Evolutionary conservation across 768 basidiomycete genomes (phyloP).

Genomic region (Sarcomyxa edulis): DNA sequence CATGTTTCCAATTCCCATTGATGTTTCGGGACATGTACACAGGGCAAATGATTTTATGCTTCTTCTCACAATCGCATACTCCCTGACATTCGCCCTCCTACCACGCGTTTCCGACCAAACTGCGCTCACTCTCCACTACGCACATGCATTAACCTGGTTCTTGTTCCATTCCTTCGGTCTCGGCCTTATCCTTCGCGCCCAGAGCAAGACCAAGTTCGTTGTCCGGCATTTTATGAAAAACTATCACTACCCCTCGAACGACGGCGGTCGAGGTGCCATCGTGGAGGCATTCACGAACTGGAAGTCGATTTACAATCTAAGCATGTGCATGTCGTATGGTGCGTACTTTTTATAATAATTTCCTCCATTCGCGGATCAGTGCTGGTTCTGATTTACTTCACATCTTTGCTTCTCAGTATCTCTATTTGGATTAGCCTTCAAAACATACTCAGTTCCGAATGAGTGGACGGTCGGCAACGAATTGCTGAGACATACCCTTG

Average conservation of each 20-base stretch:
- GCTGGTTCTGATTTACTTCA: conserved; percentile 2
- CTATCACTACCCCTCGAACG: conserved; percentile 78
- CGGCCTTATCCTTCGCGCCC: conserved; percentile 77
- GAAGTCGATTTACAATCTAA: conserved; percentile 90
- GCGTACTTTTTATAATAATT: conserved; percentile 8
- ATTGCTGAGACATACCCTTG: conserved; percentile 83
- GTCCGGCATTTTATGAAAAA: conserved; percentile 94
- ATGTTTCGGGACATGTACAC: too few relatives aligned
- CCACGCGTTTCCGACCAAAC: conserved; percentile 46
- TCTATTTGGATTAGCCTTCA: conserved; percentile 81
- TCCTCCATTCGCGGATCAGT: conserved; percentile 3
- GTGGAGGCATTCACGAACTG: conserved; percentile 93
- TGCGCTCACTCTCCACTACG: conserved; percentile 64
- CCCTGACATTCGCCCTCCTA: conserved; percentile 50
- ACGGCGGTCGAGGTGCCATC: conserved; percentile 72
- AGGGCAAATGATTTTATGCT: conserved; percentile 87
- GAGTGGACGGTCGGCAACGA: conserved; percentile 89
- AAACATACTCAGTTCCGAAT: conserved; percentile 76
- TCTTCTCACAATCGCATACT: conserved; percentile 67
- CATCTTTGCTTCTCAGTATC: conserved; percentile 50
- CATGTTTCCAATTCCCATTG: conserved; percentile 14
- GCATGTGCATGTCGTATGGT: conserved; percentile 95
- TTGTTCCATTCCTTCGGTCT: conserved; percentile 85
- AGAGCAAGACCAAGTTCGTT: conserved; percentile 82
- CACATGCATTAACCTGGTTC: conserved; percentile 83